Base-by-base conservation (phyloP, 768 basidiomycete species). In the Kwoniella heveanensis region DNA sequence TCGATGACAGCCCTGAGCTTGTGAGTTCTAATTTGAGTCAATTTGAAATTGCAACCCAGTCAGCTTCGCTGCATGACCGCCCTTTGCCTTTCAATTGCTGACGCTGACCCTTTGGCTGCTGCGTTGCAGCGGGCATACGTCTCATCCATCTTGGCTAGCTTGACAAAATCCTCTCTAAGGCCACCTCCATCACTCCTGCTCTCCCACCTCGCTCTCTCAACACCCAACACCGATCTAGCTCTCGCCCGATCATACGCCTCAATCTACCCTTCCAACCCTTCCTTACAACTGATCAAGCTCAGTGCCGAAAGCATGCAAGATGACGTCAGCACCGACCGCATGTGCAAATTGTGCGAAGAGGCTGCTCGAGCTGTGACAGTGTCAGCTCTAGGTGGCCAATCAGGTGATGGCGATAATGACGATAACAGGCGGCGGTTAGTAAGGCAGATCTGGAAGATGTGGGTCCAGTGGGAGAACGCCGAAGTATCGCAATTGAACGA, bases 231-330 rank as follows among this genome's bases (percentile, higher is more conserved):
- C 79, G 83, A 82, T 73, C 60, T 84, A 55, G 77, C 72, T 39
- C 72, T 80, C 13, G 84, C 85, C 10, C 80, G 81, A 55, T 83
- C 83, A 68, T 87, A 87, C 72, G 83, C 85, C 2, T 64, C 64
- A 39, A 70, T 76, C 59, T 74, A 71, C 37, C 81, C 81, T 30
- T 46, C 72, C 1, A 81, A 83, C 49, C 78, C 84, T 22, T 66
- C 66, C 19, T 81, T 88, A 26, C 89, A 87, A 86, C 74, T 85
- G 13, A 82, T 83, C 17, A 80, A 85, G 26, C 79, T 88, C 13
- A 80, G 80, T 22, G 82, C 82, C 3, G 86, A 87, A 66, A 58
- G 73, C 8, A 10, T 9, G 8, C 39, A 44, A 44, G 39, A 17
- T 17, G 39, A 19, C 39, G 39, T 44, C 10, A 44, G 8, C 39